phyloP scores from a whole-genome alignment of 2,329 filamentous ascomycete genomes.

The Sclerotiophoma versabilis region DNA sequence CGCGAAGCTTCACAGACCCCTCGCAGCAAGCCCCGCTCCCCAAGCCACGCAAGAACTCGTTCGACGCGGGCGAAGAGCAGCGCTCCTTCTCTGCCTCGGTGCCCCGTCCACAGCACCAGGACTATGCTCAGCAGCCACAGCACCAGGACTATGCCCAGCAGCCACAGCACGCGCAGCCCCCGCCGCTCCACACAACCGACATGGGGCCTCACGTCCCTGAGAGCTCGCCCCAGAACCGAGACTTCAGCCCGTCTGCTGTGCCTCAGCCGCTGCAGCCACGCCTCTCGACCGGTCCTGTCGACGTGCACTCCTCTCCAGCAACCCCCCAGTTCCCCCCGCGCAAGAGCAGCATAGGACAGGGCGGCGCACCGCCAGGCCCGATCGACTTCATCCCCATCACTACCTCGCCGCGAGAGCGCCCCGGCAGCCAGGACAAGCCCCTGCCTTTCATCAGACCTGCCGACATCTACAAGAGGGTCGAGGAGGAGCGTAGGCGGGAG shows the following conservation, averaged over 20 bases:
- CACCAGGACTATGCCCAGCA: slow-evolving; percentile 19
- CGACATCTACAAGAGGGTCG: slow-evolving; percentile 77
- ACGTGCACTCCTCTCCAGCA: slow-evolving; percentile 34
- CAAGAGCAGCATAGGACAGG: slow-evolving; percentile 67
- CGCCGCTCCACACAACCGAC: slow-evolving; percentile 32
- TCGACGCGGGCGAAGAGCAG: slow-evolving; percentile 62
- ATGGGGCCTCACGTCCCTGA: slow-evolving; percentile 43
- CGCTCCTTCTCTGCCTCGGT: slow-evolving; percentile 56
- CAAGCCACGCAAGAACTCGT: slow-evolving; percentile 56
- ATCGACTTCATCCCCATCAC: slow-evolving; percentile 18
- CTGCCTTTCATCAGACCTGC: slow-evolving; percentile 74
- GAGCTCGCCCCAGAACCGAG: slow-evolving; percentile 51
- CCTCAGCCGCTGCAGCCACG: slow-evolving; percentile 58
- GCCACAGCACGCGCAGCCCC: slow-evolving; percentile 19
- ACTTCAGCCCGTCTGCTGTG: slow-evolving; percentile 62
- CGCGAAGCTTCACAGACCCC: slow-evolving; percentile 53
- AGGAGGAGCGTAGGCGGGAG: slow-evolving; percentile 68
- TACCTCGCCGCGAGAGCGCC: slow-evolving; percentile 36
- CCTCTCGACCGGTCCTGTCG: slow-evolving; percentile 49
- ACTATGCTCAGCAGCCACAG: slow-evolving; percentile 21
- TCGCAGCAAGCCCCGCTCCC: slow-evolving; percentile 36
- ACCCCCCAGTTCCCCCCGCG: slow-evolving; percentile 63
- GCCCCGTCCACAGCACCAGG: slow-evolving; percentile 29
- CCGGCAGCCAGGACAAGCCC: slow-evolving; percentile 55
- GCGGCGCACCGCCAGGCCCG: slow-evolving; percentile 25